phyloP scores from a whole-genome alignment of 441 rosid species.

The Bruguiera hainesii region DNA sequence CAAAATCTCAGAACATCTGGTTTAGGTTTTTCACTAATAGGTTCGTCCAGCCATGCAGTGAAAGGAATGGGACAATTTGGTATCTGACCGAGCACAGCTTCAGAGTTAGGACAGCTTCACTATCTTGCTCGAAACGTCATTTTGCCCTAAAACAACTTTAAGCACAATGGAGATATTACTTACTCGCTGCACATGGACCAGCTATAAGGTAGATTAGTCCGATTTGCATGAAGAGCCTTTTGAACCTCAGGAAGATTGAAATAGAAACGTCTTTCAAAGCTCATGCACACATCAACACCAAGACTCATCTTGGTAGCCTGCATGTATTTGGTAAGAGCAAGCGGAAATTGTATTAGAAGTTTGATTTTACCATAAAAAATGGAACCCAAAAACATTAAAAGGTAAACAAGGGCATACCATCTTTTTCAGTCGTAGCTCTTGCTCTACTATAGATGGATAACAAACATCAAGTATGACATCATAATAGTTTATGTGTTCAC shows the following conservation, averaged over 20 bases:
- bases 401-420: slow-evolving; percentile 32
- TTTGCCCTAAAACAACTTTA: too few relatives aligned
- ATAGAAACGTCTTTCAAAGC: slow-evolving; percentile 56
- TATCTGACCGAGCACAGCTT: too few relatives aligned
- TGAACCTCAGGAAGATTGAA: slow-evolving; percentile 82
- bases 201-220: slow-evolving; percentile 53
- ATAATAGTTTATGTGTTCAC: slow-evolving; percentile 52
- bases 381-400: not conserved
- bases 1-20: too few relatives aligned
- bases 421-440: slow-evolving; percentile 67
- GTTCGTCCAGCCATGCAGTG: too few relatives aligned
- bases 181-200: slow-evolving; percentile 85
- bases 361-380: not conserved
- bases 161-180: not conserved
- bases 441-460: slow-evolving; percentile 70
- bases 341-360: too few relatives aligned
- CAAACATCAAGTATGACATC: slow-evolving; percentile 76
- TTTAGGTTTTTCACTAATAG: too few relatives aligned
- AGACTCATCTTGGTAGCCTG: slow-evolving; percentile 73
- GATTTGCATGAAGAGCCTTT: slow-evolving; percentile 79
- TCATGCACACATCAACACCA: slow-evolving; percentile 83
- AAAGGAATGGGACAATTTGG: too few relatives aligned
- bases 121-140: too few relatives aligned
- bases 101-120: too few relatives aligned
- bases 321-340: slow-evolving; percentile 1